phyloP scores from a whole-genome alignment of 176 grass and related monocot species.

The Oryza nivara region DNA sequence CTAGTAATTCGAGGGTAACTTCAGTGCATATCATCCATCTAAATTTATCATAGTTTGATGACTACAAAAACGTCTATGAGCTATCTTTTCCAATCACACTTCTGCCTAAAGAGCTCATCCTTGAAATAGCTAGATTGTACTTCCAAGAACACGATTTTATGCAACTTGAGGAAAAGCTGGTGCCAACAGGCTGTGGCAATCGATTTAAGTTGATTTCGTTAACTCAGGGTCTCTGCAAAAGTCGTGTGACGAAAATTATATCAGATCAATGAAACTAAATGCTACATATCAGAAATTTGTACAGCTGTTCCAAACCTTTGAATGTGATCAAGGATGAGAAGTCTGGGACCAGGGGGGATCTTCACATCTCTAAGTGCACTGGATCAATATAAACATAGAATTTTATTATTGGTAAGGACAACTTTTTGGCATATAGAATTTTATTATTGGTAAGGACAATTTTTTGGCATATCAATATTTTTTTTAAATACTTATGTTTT shows the following conservation, averaged over 20 bases:
- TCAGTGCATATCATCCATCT: constrained; percentile 7
- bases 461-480: not conserved
- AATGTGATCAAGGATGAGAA: constrained; percentile 96
- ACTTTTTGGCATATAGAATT: not conserved
- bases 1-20: not conserved
- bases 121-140: constrained; percentile 21
- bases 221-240: constrained; percentile 69
- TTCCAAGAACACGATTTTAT: constrained; percentile 31
- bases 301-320: constrained; percentile 58
- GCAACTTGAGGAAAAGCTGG: not conserved
- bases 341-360: constrained; percentile 94
- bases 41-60: constrained; percentile 32
- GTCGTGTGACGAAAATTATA: not conserved
- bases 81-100: constrained; percentile 32
- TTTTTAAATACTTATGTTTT: not conserved
- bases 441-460: not conserved
- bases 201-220: constrained; percentile 49
- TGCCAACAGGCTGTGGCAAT: not conserved
- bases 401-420: not conserved
- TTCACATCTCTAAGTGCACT: constrained; percentile 97
- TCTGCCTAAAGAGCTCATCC: constrained; percentile 16
- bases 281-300: constrained; percentile 15
- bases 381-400: constrained; percentile 29
- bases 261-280: constrained; percentile 25
- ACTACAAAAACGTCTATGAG: constrained; percentile 40